Evolutionary conservation across 2,329 filamentous ascomycete species (phyloP).

Genomic region (Alternaria brassicae): DNA sequence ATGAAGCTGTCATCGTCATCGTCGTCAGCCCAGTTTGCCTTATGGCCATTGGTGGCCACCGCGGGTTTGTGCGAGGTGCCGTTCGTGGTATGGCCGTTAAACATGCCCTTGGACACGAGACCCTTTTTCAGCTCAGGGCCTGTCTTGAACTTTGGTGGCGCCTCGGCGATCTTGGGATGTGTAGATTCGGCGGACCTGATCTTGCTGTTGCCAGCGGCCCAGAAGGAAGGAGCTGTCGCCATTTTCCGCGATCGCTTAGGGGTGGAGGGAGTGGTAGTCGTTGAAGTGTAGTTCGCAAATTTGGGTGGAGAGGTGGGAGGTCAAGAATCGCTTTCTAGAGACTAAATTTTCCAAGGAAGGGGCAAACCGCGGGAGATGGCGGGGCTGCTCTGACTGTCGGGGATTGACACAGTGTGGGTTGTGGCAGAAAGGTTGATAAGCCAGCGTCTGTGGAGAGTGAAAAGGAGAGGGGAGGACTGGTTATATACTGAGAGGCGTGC

Average conservation of each 20-base stretch:
- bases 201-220: conserved; percentile 10
- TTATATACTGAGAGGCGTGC: not conserved
- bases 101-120: conserved; percentile 7
- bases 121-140: conserved; percentile 7
- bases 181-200: conserved; percentile 1
- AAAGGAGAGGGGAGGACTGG: not conserved
- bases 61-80: not conserved
- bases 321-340: not conserved
- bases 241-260: not conserved
- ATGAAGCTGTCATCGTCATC: conserved; percentile 28
- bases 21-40: conserved; percentile 26
- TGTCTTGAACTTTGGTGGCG: not conserved
- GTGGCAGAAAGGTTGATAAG: not conserved
- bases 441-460: not conserved
- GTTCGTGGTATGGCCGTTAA: not conserved
- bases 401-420: not conserved
- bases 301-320: not conserved
- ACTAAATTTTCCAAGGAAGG: not conserved
- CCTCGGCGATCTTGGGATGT: not conserved
- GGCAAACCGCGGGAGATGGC: not conserved
- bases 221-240: conserved; percentile 6
- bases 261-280: too few relatives aligned
- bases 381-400: not conserved
- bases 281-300: not conserved
- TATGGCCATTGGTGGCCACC: not conserved